Base-by-base conservation (phyloP, 129 eudicot species). In the Flaveria linearis region DNA sequence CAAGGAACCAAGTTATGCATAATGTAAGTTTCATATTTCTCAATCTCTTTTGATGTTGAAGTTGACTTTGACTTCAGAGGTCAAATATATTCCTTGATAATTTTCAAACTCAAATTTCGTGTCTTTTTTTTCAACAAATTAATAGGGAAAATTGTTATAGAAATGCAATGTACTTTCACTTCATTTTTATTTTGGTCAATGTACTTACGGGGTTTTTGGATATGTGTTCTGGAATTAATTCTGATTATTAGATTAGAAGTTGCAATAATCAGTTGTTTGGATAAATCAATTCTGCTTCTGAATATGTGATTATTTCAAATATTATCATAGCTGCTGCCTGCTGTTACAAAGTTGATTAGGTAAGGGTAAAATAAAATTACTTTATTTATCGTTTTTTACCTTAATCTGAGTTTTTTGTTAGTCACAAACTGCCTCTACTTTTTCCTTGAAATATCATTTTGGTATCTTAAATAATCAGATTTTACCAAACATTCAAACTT, bases 11-110 rank as follows among this genome's bases (percentile, higher is more conserved):
- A 72, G 53, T 41, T 74, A 68, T 28, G 71, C 68, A 47, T 77
- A 25, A 71, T 77, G 85, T 82, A 77, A 82, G 82, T 72, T 72
- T 53, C 17, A 17, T 22, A n/a, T 73, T 65, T 71, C 11, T 41
- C 52, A 61, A 30, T 69, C 39, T 46, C 63, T 63, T 64, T 13
- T 39, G 9, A 46, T 8, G 62, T 63, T 10, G 25, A 56, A 62
- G 52, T 55, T 30, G 4, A 73, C 55, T 68, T 43, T 73, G 77
- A 75, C 72, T 62, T 46, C 16, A 61, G 13, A 46, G 62, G 79
- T 47, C 63, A 28, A 65, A 75, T 46, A 3, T 23, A 12, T 60
- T 55, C 7, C 9, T 25, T 36, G 3, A 61, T 74, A 8, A 4
- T 74, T 43, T 39, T 42, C 11, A 45, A 9, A 22, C 5, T 43